A percentile compares a stretch with the other conserved stretches of the same genome.
Evolutionary conservation across 306 rosid species (phyloP).

Genomic region (Hylodesmum podocarpum): DNA sequence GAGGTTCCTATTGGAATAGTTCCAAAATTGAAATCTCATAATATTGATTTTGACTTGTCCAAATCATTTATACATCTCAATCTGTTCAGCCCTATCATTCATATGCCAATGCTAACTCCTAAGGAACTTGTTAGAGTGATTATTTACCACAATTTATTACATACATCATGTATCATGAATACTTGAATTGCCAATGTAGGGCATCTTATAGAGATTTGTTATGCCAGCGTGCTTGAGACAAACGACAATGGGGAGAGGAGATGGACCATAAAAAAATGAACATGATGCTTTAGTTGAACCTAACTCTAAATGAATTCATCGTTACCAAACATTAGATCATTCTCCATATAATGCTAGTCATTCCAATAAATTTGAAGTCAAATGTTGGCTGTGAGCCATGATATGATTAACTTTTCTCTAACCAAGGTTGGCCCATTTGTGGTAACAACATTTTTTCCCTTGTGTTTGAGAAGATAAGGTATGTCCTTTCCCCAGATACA

Average conservation of each 20-base stretch:
- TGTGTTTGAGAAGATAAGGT: background rate
- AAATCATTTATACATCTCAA: background rate
- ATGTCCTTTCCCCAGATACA: background rate
- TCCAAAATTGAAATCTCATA: conserved; percentile 8
- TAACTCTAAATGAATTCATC: background rate
- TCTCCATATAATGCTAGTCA: background rate
- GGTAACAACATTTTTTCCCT: background rate
- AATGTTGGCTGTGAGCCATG: background rate
- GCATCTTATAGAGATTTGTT: background rate
- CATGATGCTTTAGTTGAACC: conserved; percentile 33
- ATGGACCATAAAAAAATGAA: conserved; percentile 11
- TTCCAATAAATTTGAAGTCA: conserved; percentile 5
- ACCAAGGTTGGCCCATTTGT: conserved; percentile 9
- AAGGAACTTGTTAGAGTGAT: background rate
- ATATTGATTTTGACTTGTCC: background rate
- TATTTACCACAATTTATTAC: background rate
- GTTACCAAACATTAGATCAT: conserved; percentile 17
- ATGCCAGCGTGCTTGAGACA: conserved; percentile 17
- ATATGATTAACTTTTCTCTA: background rate
- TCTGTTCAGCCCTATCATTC: background rate
- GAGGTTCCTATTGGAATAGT: background rate
- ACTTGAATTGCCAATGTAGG: background rate
- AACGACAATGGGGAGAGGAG: background rate
- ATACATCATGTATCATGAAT: background rate
- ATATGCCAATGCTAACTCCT: background rate